A percentile compares a stretch with the other conserved stretches of the same genome.
Evolutionary conservation across 139 green algal species (phyloP).

Genomic region (Tetraselmis chui): DNA sequence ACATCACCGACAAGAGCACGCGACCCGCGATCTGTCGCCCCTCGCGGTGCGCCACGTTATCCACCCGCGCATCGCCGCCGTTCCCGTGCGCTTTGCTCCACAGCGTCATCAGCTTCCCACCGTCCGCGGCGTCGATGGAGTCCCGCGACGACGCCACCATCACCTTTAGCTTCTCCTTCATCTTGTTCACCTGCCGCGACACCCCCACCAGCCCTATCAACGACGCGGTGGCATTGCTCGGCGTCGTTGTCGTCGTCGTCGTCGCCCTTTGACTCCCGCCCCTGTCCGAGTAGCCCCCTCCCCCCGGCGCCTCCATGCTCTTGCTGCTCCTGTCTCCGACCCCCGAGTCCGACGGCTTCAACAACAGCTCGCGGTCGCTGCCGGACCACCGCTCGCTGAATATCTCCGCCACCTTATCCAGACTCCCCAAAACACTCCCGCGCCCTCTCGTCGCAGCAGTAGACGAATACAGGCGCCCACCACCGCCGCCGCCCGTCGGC

Average conservation of each 20-base stretch:
- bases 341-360: too few relatives aligned
- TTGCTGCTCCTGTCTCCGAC: background rate
- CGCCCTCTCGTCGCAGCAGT: too few relatives aligned
- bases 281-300: too few relatives aligned
- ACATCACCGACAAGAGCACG: background rate
- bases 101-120: background rate
- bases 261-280: background rate
- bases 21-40: background rate
- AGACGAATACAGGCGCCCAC: too few relatives aligned
- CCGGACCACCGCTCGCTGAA: background rate
- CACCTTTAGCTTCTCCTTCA: background rate
- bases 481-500: too few relatives aligned
- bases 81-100: background rate
- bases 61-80: background rate
- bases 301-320: background rate
- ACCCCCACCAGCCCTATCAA: too few relatives aligned
- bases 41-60: background rate
- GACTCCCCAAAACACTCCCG: too few relatives aligned
- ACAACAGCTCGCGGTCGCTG: background rate
- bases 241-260: background rate
- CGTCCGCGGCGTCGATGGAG: background rate
- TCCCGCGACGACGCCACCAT: background rate
- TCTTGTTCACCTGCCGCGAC: background rate
- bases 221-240: too few relatives aligned
- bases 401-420: too few relatives aligned